Base-by-base conservation (phyloP, 192 early-diverging fungal genomes). In the Coemansia pectinata region DNA sequence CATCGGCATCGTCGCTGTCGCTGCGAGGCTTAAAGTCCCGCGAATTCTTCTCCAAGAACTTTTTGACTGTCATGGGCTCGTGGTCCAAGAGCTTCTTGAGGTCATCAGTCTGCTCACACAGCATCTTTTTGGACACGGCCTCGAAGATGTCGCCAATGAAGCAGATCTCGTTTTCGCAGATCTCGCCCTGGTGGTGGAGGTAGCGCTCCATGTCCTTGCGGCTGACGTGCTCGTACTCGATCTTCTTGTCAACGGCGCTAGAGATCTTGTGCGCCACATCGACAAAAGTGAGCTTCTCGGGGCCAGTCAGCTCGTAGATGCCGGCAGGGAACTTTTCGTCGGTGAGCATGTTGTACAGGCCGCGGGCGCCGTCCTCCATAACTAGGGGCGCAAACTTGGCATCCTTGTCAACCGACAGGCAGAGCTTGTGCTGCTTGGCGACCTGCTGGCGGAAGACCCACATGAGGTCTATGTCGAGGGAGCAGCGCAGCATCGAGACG, bases 361-460 rank as follows among this genome's bases (percentile, higher is more conserved):
- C 80, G n/a, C 10, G 72, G 17, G 75, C 75, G 21, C 62, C 66
- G 21, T 83, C 80, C 25, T 61, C 39, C 40, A 38, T 62, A 15
- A 69, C 75, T 44, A 77, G 44, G 8, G 80, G 75, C 59, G 71
- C 72, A 41, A 73, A 83, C 59, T 61, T 74, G 21, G 80, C 75
- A 2, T 69, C 57, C n/a, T 19, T 23, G 17, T 53, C 41, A 57
- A 67, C 69, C 1, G 80, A 21, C 62, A 83, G 72, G 45, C 74
- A 66, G 45, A 83, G 63, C 69, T 63, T 65, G 58, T 53, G 61
- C 41, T 83, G 52, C 3, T 33, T 48, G 7, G 73, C 76, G 25
- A 84, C 75, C 73, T 78, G 74, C 29, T 48, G 59, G 39, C 81
- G 81, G 73, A 84, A 73, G 58, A 79, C 71, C 73, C 76, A 84